These are phyloP conservation scores for Penstemon eatonii DNA, from an alignment of 257 asterid genomes.

Conservation along the genomic window DNA sequence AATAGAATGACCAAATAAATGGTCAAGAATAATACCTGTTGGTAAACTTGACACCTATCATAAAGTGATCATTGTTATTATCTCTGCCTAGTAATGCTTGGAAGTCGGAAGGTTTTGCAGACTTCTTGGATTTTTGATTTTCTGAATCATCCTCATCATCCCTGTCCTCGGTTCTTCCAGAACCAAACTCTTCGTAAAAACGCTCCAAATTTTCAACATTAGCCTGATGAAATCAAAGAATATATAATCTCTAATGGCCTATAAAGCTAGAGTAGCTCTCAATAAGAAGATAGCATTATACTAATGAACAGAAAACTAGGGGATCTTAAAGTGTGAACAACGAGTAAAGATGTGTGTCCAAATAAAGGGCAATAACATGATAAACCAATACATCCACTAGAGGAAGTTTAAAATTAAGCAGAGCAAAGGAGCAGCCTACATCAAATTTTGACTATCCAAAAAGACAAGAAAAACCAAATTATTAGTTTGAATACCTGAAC, in stretches of 20 bases:
- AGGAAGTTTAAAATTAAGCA: background rate
- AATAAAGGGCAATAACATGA: background rate
- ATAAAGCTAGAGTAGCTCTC: slow-evolving; percentile 7
- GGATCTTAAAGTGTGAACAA: background rate
- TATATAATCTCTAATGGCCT: background rate
- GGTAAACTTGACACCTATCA: slow-evolving; percentile 81
- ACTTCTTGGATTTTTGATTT: slow-evolving; percentile 45
- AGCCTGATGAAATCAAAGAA: slow-evolving; percentile 41
- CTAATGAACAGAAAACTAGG: background rate
- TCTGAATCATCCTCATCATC: slow-evolving; percentile 50
- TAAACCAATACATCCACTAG: background rate
- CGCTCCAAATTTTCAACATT: slow-evolving; percentile 72
- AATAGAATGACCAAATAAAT: slow-evolving; percentile 20
- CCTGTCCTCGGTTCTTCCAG: slow-evolving; percentile 51
- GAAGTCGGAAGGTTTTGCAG: slow-evolving; percentile 73
- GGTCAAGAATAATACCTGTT: slow-evolving; percentile 49
- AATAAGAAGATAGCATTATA: slow-evolving; percentile 3
- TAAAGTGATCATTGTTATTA: slow-evolving; percentile 82
- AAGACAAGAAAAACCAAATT: background rate
- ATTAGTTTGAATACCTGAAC: background rate
- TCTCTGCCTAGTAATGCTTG: slow-evolving; percentile 73
- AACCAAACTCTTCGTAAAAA: slow-evolving; percentile 71
- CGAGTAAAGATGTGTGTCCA: background rate
- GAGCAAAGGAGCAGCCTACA: background rate
- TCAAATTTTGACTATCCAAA: background rate